These are phyloP conservation scores for Psilocybe cyanescens DNA, from an alignment of 768 basidiomycete genomes.

Conservation along the genomic window DNA sequence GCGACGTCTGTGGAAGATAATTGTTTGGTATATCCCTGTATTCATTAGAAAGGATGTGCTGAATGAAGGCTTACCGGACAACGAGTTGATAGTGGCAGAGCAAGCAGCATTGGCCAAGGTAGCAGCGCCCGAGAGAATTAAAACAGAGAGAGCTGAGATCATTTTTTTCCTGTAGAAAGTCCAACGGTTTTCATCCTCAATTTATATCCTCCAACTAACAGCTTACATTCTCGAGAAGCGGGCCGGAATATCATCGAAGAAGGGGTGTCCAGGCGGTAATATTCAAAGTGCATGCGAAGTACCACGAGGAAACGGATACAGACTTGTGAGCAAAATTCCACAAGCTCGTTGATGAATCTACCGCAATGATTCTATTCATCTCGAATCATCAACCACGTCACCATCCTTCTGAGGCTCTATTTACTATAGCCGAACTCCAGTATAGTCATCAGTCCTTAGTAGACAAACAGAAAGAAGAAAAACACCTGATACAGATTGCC, in stretches of 20 bases:
- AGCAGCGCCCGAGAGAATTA: constrained; percentile 18
- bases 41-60: not conserved
- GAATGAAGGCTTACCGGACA: constrained; percentile 32
- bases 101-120: constrained; percentile 33
- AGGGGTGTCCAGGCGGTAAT: not conserved
- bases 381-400: not conserved
- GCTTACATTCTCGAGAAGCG: not conserved
- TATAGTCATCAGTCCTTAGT: not conserved
- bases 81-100: constrained; percentile 57
- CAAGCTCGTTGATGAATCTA: not conserved
- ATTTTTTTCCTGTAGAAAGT: constrained; percentile 6
- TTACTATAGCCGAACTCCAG: not conserved
- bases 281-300: not conserved
- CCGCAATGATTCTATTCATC: not conserved
- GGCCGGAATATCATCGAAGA: not conserved
- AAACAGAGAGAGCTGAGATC: constrained; percentile 16
- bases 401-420: not conserved
- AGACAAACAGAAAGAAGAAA: not conserved
- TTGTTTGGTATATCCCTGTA: no score
- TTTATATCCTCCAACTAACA: not conserved
- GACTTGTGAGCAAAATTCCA: constrained; percentile 3
- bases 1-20: constrained; percentile 10
- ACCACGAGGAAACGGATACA: not conserved
- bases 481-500: not conserved
- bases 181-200: not conserved